Evolutionary conservation across 495 filamentous ascomycete genomes (phyloP).

Genomic region (Echria macrotheca): DNA sequence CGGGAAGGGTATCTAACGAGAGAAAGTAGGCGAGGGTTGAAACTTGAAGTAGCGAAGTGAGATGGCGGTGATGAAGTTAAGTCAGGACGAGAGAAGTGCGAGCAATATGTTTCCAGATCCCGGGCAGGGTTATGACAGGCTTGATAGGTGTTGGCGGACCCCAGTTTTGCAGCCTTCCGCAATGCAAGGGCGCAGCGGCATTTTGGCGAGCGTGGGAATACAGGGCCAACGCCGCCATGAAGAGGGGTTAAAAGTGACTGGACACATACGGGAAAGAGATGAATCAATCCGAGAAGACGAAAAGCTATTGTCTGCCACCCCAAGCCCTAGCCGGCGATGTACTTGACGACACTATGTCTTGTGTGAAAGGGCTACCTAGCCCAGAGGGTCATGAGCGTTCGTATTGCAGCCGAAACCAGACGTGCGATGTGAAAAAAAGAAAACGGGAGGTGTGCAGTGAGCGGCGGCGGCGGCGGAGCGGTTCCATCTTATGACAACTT

Average conservation of each 20-base stretch:
- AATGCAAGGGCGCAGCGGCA: neutral
- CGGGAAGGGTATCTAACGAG: neutral
- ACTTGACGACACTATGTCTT: too few species aligned
- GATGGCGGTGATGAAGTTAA: too few species aligned
- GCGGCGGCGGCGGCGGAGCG: slow-evolving; percentile 2
- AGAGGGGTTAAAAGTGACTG: neutral
- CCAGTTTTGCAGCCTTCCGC: neutral
- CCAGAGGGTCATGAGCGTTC: neutral
- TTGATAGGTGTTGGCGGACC: neutral
- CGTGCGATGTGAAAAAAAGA: neutral
- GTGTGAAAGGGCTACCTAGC: too few species aligned
- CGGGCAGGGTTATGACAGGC: too few species aligned
- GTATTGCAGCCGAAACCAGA: neutral
- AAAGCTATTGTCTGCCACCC: too few species aligned
- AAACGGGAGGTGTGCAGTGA: neutral
- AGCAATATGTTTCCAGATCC: neutral
- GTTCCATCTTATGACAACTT: slow-evolving; percentile 11
- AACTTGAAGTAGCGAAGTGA: neutral
- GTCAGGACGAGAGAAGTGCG: neutral
- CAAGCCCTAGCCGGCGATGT: too few species aligned
- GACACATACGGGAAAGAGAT: neutral
- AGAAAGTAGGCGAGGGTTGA: neutral
- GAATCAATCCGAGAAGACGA: neutral
- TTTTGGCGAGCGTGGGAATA: neutral
- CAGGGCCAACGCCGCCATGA: neutral